phyloP scores from a whole-genome alignment of 2,329 filamentous ascomycete species.

The Pseudocercospora ulei region DNA sequence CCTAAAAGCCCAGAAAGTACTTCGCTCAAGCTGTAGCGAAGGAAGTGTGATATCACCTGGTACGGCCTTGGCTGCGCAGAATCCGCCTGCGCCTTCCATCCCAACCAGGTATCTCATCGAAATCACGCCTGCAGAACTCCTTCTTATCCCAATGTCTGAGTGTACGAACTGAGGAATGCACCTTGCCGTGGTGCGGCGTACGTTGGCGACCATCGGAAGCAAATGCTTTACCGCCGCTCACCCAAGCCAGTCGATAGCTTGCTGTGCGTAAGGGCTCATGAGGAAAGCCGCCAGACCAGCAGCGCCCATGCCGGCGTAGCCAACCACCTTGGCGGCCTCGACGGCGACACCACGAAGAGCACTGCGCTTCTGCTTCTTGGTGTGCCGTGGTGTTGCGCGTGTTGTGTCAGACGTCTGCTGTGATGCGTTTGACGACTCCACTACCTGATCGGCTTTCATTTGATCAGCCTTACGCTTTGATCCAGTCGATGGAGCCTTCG shows the following conservation, averaged over 20 bases:
- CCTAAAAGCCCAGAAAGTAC: too few relatives aligned
- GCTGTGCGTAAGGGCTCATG: slow-evolving; percentile 25
- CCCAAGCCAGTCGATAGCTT: slow-evolving; percentile 22
- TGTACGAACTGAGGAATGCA: too few relatives aligned
- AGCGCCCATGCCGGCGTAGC: slow-evolving; percentile 22
- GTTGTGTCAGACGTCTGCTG: slow-evolving; percentile 14
- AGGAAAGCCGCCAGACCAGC: slow-evolving; percentile 26
- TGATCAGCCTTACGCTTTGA: slow-evolving; percentile 28
- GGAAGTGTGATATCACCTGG: too few relatives aligned
- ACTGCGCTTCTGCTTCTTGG: slow-evolving; percentile 7
- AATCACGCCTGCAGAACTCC: neutral
- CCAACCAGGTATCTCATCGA: slow-evolving; percentile 5
- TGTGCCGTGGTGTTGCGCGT: slow-evolving; percentile 8
- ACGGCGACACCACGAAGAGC: slow-evolving; percentile 12
- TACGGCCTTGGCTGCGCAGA: too few relatives aligned
- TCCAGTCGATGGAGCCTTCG: neutral
- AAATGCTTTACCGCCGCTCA: too few relatives aligned
- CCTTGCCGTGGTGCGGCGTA: too few relatives aligned
- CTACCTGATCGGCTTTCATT: slow-evolving; percentile 13
- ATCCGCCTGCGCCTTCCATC: slow-evolving; percentile 1
- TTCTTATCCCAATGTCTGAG: neutral
- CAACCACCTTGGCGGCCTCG: slow-evolving; percentile 19
- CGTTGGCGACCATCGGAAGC: too few relatives aligned
- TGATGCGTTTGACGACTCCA: slow-evolving; percentile 8
- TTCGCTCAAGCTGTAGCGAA: too few relatives aligned